These are phyloP conservation scores for Aaosphaeria pasadenensis DNA, from an alignment of 2,329 filamentous ascomycete genomes.

Conservation along the genomic window DNA sequence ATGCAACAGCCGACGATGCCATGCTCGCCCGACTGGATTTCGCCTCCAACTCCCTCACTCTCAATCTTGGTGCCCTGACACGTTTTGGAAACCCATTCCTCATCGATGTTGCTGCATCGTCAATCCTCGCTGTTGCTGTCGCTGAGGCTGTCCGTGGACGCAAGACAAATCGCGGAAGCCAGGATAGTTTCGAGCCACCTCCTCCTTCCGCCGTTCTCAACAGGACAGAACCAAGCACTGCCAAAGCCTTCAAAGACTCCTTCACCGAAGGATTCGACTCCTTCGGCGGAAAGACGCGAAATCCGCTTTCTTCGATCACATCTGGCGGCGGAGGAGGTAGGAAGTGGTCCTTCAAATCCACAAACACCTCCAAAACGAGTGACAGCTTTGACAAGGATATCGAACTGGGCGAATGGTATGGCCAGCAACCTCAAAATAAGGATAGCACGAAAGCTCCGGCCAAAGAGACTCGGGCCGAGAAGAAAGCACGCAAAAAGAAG, in stretches of 20 bases:
- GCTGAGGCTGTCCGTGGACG: conserved; percentile 41
- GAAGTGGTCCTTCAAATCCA: conserved; percentile 20
- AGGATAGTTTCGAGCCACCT: conserved; percentile 30
- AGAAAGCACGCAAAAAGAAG: conserved; percentile 16
- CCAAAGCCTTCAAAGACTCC: conserved; percentile 26
- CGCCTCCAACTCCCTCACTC: conserved; percentile 36
- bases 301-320: conserved; percentile 7
- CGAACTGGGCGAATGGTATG: conserved; percentile 37
- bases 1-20: conserved; percentile 33
- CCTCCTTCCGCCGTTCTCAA: conserved; percentile 22
- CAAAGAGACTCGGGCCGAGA: conserved; percentile 25
- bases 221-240: conserved; percentile 18
- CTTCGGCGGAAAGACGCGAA: conserved; percentile 24
- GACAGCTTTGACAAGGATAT: conserved; percentile 31
- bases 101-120: conserved; percentile 43
- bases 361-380: conserved; percentile 11
- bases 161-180: conserved; percentile 10
- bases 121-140: conserved; percentile 45
- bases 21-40: conserved; percentile 47
- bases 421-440: conserved; percentile 18
- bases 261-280: conserved; percentile 32
- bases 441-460: conserved; percentile 10
- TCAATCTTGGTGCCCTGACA: conserved; percentile 45
- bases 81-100: conserved; percentile 45
- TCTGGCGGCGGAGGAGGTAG: conserved; percentile 6